Evolutionary conservation across 441 rosid genomes (phyloP).

Genomic region (Eruca vesicaria): DNA sequence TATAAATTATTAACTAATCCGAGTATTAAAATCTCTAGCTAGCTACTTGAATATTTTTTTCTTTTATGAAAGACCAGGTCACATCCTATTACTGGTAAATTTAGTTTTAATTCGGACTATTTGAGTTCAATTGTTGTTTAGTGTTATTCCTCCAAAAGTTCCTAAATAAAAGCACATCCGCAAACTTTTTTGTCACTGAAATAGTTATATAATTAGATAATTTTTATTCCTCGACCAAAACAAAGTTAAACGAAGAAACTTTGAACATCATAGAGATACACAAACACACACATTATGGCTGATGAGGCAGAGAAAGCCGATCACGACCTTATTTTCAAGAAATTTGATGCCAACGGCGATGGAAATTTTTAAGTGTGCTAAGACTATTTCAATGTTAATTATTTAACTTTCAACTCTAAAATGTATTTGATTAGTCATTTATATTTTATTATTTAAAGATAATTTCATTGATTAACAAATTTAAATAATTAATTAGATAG

Average conservation of each 20-base stretch:
- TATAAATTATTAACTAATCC: not conserved
- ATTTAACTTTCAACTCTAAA: no score
- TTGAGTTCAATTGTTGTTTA: constrained; percentile 9
- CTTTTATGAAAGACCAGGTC: constrained; percentile 19
- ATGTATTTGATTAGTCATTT: no score
- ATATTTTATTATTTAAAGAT: no score
- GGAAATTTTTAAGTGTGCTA: no score
- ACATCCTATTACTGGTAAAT: constrained; percentile 15
- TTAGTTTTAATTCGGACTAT: not conserved
- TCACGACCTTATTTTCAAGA: constrained; percentile 69
- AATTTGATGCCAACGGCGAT: constrained; percentile 67
- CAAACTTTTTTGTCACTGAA: not conserved
- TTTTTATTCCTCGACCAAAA: not conserved
- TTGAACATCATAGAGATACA: not conserved
- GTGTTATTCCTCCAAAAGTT: constrained; percentile 24
- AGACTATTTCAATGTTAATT: no score
- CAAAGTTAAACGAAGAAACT: not conserved
- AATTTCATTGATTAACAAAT: no score
- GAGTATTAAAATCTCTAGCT: not conserved
- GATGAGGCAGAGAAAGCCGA: constrained; percentile 54
- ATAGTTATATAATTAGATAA: constrained; percentile 11
- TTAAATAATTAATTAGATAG: no score
- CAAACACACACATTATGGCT: constrained; percentile 38
- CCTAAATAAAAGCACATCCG: constrained; percentile 25
- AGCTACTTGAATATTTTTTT: constrained; percentile 16